A percentile compares a stretch with the other conserved stretches of the same genome.
phyloP scores from a whole-genome alignment of 2,329 filamentous ascomycete genomes.

The Trichophyton simii region DNA sequence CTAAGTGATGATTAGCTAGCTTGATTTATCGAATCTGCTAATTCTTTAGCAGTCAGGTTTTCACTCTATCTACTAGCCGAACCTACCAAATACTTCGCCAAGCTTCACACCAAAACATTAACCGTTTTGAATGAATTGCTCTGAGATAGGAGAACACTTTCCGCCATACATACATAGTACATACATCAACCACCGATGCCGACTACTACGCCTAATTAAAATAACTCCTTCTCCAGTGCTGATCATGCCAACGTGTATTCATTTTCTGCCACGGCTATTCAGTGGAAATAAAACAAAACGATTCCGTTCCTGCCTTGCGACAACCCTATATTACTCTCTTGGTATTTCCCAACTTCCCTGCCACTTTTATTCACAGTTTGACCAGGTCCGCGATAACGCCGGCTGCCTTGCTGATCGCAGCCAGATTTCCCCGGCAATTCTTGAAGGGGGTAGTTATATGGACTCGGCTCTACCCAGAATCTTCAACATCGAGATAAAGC shows the following conservation, averaged over 20 bases:
- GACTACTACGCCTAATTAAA: neutral
- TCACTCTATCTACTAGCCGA: neutral
- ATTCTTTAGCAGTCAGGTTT: neutral
- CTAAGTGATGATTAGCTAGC: too few relatives aligned
- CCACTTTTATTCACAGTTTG: neutral
- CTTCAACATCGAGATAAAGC: slow-evolving; percentile 6
- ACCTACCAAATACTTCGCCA: neutral
- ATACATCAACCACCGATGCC: neutral
- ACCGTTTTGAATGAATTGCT: neutral
- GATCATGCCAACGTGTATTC: neutral
- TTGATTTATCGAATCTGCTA: too few relatives aligned
- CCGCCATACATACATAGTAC: neutral
- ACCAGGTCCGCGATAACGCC: neutral
- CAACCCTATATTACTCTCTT: neutral
- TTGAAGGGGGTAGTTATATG: neutral
- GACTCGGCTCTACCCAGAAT: slow-evolving; percentile 2
- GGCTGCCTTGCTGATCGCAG: neutral
- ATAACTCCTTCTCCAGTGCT: neutral
- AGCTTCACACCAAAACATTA: neutral
- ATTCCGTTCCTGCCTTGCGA: neutral
- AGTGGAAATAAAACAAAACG: neutral
- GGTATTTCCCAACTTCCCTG: neutral
- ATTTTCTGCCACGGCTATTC: neutral
- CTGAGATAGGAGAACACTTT: neutral
- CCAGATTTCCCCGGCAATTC: neutral